Conservation (phyloP, 2,329 filamentous ascomycete species). For the Penicillium expansum region DNA sequence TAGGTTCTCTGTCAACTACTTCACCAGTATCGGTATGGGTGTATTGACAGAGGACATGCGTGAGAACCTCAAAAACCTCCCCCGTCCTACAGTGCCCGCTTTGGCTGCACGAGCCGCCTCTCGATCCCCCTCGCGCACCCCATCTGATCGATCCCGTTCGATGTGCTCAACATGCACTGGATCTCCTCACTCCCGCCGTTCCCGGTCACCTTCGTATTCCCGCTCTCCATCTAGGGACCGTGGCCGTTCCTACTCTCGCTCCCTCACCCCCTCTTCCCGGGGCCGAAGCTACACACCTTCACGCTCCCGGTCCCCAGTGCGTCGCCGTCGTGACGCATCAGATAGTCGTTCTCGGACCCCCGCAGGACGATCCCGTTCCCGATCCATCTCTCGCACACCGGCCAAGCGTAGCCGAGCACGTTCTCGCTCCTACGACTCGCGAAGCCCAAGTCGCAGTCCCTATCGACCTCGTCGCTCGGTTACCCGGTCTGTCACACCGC, state of each 20-base stretch:
- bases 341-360: conserved; percentile 36
- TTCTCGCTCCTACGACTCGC: conserved; percentile 24
- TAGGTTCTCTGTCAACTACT: conserved; percentile 98
- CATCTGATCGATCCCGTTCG: conserved; percentile 37
- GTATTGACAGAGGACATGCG: conserved; percentile 92
- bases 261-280: conserved; percentile 32
- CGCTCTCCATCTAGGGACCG: conserved; percentile 37
- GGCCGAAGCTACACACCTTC: conserved; percentile 38
- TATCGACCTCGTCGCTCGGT: conserved; percentile 28
- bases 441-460: conserved; percentile 22
- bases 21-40: conserved; percentile 96
- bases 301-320: conserved; percentile 37
- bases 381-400: conserved; percentile 30
- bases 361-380: conserved; percentile 14
- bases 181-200: conserved; percentile 41
- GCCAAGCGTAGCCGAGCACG: conserved; percentile 26
- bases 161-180: conserved; percentile 28
- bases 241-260: conserved; percentile 34
- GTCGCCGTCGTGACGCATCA: conserved; percentile 31
- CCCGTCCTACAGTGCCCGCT: conserved; percentile 75
- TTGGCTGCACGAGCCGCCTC: conserved; percentile 54
- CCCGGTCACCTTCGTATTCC: conserved; percentile 41
- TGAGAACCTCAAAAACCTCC: conserved; percentile 82
- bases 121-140: conserved; percentile 64
- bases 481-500: conserved; percentile 32